Percentiles rank a stretch among this genome's conserved stretches.
phyloP scores from a whole-genome alignment of 2,329 filamentous ascomycete species.

The Phoma herbarum region DNA sequence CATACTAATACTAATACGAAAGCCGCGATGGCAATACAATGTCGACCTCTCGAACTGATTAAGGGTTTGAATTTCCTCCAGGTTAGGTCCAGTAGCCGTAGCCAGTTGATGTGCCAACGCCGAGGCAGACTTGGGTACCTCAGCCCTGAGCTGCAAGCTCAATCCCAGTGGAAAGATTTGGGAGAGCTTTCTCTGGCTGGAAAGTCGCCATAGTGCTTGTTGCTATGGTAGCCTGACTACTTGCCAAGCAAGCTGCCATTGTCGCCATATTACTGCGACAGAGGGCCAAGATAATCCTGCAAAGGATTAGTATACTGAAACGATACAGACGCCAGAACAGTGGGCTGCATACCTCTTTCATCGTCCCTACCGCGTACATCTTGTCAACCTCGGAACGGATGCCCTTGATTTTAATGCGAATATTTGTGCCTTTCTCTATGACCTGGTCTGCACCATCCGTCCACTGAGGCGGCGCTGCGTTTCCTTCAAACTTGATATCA shows the following conservation, averaged over 20 bases:
- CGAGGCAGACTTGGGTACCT: not conserved
- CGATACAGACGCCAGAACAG: constrained; percentile 5
- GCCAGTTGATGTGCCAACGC: no score
- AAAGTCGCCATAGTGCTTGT: not conserved
- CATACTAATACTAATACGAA: constrained; percentile 2
- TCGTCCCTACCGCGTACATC: constrained; percentile 97
- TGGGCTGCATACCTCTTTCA: constrained; percentile 71
- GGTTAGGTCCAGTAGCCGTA: not conserved
- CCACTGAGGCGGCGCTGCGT: constrained; percentile 95
- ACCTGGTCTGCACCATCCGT: constrained; percentile 94
- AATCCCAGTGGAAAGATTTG: not conserved
- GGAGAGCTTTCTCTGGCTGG: not conserved
- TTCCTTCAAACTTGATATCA: constrained; percentile 93
- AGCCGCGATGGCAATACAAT: not conserved
- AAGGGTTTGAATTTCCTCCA: not conserved
- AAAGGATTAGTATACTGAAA: constrained; percentile 25
- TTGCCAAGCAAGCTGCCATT: constrained; percentile 1
- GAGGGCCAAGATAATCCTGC: constrained; percentile 53
- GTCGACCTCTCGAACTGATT: not conserved
- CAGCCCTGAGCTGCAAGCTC: not conserved
- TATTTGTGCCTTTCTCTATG: constrained; percentile 91
- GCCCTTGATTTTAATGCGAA: constrained; percentile 94
- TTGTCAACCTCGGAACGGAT: constrained; percentile 91
- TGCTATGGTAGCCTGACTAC: not conserved
- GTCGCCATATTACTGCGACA: constrained; percentile 38